phyloP scores from a whole-genome alignment of 768 basidiomycete species.

The Tulasnella sp. region DNA sequence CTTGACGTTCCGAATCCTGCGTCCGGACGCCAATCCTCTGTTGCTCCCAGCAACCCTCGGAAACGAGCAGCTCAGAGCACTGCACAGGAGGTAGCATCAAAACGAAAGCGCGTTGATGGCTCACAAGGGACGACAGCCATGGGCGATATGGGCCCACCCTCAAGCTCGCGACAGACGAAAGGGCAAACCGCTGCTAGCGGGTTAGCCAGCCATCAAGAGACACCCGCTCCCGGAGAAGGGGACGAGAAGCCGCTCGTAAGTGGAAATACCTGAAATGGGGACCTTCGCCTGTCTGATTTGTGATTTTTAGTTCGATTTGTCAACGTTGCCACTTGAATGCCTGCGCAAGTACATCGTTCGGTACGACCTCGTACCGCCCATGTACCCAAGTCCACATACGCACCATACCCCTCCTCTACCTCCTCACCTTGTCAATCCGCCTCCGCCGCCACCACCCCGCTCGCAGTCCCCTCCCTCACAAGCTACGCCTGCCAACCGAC shows the following conservation, averaged over 20 bases:
- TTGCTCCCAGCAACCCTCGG: conserved; percentile 11
- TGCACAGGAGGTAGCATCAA: neutral
- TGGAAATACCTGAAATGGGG: neutral
- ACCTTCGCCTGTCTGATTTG: neutral
- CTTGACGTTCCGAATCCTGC: conserved; percentile 12
- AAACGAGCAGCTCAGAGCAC: neutral
- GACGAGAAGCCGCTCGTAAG: neutral
- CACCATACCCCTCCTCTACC: conserved; percentile 69
- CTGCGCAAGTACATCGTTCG: conserved; percentile 70
- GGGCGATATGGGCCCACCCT: neutral
- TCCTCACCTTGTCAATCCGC: conserved; percentile 50
- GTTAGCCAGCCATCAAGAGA: neutral
- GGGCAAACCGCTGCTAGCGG: neutral
- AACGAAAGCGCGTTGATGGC: neutral
- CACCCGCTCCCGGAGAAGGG: neutral
- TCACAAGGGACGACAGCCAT: neutral
- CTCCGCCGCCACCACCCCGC: conserved; percentile 46
- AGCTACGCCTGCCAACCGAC: conserved; percentile 62
- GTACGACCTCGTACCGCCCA: conserved; percentile 64
- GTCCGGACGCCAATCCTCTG: neutral
- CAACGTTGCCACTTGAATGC: conserved; percentile 57
- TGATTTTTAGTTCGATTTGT: conserved; percentile 63
- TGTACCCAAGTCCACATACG: conserved; percentile 66
- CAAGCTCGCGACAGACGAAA: neutral
- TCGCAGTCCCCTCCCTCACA: conserved; percentile 31